Percentiles rank a stretch among this genome's conserved stretches.
Evolutionary conservation across 345 rosid genomes (phyloP).

Genomic region (Mallotus nudiflorus): DNA sequence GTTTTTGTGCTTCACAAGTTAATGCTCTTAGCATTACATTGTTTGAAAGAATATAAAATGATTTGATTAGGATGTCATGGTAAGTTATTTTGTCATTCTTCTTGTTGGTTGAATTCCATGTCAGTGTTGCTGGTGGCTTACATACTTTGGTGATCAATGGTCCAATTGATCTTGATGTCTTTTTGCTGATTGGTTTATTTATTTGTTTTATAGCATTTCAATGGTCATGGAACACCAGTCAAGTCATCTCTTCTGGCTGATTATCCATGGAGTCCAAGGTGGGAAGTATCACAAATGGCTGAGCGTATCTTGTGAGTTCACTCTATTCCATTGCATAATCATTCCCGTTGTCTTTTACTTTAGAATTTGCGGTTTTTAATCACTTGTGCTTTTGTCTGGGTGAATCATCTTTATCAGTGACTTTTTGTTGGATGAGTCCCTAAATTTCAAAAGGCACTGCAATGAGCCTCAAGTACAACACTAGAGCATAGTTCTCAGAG

Average conservation of each 20-base stretch:
- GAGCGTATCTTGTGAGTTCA: slow-evolving; percentile 72
- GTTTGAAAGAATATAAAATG: not conserved
- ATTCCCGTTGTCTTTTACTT: not conserved
- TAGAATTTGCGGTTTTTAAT: not conserved
- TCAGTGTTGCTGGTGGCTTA: not conserved
- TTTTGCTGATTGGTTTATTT: not conserved
- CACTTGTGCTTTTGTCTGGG: not conserved
- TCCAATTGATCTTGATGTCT: not conserved
- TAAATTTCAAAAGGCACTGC: slow-evolving; percentile 77
- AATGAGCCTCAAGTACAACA: slow-evolving; percentile 64
- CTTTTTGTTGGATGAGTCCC: slow-evolving; percentile 65
- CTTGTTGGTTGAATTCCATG: slow-evolving; percentile 1
- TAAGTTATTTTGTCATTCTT: not conserved
- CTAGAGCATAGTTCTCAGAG: slow-evolving; percentile 22
- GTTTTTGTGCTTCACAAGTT: slow-evolving; percentile 1
- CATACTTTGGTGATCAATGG: not conserved
- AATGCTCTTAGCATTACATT: not conserved
- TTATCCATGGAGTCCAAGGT: slow-evolving; percentile 98
- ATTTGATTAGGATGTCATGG: not conserved
- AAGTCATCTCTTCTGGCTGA: slow-evolving; percentile 62
- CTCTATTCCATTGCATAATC: not conserved
- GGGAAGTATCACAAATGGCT: slow-evolving; percentile 80
- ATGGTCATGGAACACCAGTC: slow-evolving; percentile 51
- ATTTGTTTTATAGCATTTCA: slow-evolving; percentile 54
- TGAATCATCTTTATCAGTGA: slow-evolving; percentile 45